Evolutionary conservation across 768 basidiomycete species (phyloP), one percentile per base, ranked within the genome.

Genomic region (Hortiboletus campestris): DNA sequence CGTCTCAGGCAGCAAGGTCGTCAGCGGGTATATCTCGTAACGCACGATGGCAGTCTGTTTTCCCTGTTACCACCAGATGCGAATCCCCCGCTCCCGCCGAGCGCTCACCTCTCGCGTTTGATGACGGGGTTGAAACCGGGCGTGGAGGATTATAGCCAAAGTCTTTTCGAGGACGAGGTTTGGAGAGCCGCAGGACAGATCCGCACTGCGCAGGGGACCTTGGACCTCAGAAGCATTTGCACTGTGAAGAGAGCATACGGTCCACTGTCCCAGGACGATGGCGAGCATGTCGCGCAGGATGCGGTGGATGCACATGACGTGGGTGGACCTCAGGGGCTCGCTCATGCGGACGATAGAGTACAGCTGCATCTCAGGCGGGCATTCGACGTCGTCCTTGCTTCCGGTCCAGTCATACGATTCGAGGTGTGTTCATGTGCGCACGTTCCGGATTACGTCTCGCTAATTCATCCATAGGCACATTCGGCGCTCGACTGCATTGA

Each of bases 1-100:
- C 85, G 86, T 45, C 78, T 91, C 63, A 80, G 76, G 58, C 78
- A 83, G 3, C 84, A 81, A 60, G 67, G 69, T 29, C 83, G 78
- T 50, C 82, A 88, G 53, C 76, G 77, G 4, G 63, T 88, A 14
- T 95, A 94, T 71, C 76, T 94, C 38, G 73, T 80, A 28, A 83
- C 83, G 7, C 89, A 93, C 63, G 80, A 85, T 50, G 88, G 90
- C 6, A 81, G 83, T 63, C 71, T 95, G 31, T 93, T 93, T 71
- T 76, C 80, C 11, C 62, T 88, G 19, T 60, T 70, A 16, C 72
- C 82, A 5, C 59, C 77, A 0, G 71, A 77, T 43, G 84, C 89
- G 10, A 76, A 84, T 63, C 87, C 89, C 3, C 92, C 92, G 1
- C 72, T 77, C 14, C 89, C 90, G 2, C 87, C 89, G 11, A 87